A percentile compares a stretch with the other conserved stretches of the same genome.
Conservation (phyloP, 2,329 filamentous ascomycete species). For the Thermoascus crustaceus region DNA sequence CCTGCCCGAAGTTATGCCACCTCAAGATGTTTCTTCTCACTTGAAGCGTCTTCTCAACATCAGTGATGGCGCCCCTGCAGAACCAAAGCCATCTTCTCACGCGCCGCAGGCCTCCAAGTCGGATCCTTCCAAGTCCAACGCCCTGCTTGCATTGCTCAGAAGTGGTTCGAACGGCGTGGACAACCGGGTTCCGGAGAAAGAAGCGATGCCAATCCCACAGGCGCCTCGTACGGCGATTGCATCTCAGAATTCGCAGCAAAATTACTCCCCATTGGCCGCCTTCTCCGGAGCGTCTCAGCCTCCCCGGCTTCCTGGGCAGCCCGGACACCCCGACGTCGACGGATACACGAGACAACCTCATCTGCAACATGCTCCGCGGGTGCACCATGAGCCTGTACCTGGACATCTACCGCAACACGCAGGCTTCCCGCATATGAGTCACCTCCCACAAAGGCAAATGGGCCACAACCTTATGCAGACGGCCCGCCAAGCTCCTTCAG, state of each 20-base stretch:
- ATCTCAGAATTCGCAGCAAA: conserved; percentile 1
- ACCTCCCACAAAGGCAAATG: conserved; percentile 8
- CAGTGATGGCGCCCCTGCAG: conserved; percentile 11
- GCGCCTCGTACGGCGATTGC: conserved; percentile 38
- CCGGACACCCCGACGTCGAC: too few species aligned
- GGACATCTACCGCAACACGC: conserved; percentile 6
- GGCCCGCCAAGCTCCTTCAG: conserved; percentile 13
- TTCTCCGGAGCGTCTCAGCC: not conserved
- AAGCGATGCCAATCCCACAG: conserved; percentile 50
- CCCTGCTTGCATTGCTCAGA: conserved; percentile 50
- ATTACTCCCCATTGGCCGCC: not conserved
- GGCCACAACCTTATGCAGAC: conserved; percentile 7
- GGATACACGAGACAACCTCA: too few species aligned
- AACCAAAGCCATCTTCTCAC: conserved; percentile 6
- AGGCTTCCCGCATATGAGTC: conserved; percentile 4
- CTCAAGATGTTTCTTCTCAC: conserved; percentile 41
- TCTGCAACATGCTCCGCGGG: too few species aligned
- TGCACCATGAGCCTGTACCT: not conserved
- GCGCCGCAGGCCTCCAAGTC: conserved; percentile 15
- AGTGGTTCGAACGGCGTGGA: conserved; percentile 26
- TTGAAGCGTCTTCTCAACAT: conserved; percentile 44
- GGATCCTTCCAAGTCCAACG: conserved; percentile 40
- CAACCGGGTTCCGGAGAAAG: conserved; percentile 22
- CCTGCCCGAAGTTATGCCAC: conserved; percentile 31
- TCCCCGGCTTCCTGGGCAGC: not conserved